Base-by-base conservation (phyloP, 371 early-diverging fungal species). In the Zychaea mexicana region DNA sequence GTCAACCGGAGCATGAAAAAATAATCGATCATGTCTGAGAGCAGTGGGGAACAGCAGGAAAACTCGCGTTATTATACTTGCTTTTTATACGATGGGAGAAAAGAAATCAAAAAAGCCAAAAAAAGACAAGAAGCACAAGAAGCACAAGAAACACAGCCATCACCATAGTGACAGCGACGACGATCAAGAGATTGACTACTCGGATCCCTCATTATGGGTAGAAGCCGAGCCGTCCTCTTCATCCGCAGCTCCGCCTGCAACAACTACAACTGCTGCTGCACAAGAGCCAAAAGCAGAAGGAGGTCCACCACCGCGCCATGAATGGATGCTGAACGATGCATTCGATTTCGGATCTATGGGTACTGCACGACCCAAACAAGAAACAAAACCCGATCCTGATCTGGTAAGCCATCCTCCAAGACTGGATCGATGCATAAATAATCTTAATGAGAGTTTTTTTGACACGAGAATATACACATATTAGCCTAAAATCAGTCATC, bases 171-270 rank as follows among this genome's bases (percentile, higher is more conserved):
- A 65, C 26, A 21, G 54, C 33, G 57, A 65, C 42, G 49, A 64
- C 13, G 67, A 73, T n/a, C 28, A 64, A 27, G 78, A 76, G 39
- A 73, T 81, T 22, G 82, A 81, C 46, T 78, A 74, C 52, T 67
- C 69, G 28, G 82, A 81, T 70, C 79, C 82, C 55, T 78, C 79
- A 28, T 61, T 81, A 9, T 81, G 82, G 82, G 73, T 76, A 0
- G 82, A 72, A 61, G 68, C 78, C 57, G 65, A 69, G 0, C 63
- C 69, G 10, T 49, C 65, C 49, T n/a, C n/a, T n/a, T 49, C 26
- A 39, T 19, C 60, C 2, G 10, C 62, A 2, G 27, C 53, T 10
- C 49, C 60, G 31, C 31, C 64, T 13, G 15, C 47, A 13, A 46
- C 36, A 5, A 47, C 52, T 27, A 42, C 12, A 8, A 8, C 42